Percentiles rank a stretch among this genome's conserved stretches.
Conservation (phyloP, 148 eudicot species). For the Agrostemma githago region DNA sequence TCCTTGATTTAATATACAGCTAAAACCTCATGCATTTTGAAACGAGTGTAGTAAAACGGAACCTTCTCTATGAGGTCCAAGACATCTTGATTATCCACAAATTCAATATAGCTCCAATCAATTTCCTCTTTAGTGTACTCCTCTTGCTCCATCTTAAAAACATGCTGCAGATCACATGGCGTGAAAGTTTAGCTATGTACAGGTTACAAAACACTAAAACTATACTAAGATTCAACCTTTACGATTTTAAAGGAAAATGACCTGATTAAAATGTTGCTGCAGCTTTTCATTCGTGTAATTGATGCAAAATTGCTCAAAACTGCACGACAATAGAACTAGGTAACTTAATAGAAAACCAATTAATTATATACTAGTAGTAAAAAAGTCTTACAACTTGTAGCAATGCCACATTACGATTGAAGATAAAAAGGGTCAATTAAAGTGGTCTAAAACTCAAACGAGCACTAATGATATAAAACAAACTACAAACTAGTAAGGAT, state of each 20-base stretch:
- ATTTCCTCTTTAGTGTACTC: conserved; percentile 89
- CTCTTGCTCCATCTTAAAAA: conserved; percentile 98
- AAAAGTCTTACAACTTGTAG: not conserved
- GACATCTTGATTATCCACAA: conserved; percentile 95
- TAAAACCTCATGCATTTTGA: not conserved
- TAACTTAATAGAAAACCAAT: not conserved
- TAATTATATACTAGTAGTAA: not conserved
- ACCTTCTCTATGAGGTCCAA: conserved; percentile 99
- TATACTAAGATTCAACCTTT: conserved; percentile 1
- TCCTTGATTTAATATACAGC: not conserved
- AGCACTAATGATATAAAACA: not conserved
- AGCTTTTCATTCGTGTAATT: conserved; percentile 96
- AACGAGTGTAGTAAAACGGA: not conserved
- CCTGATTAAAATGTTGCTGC: conserved; percentile 99
- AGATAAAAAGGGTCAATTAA: not conserved
- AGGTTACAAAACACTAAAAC: conserved; percentile 11
- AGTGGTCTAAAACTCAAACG: not conserved
- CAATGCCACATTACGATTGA: not conserved
- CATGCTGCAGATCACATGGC: conserved; percentile 60
- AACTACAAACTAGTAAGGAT: not conserved
- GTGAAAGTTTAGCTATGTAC: conserved; percentile 9
- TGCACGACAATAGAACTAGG: conserved; percentile 33
- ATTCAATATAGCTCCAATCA: conserved; percentile 96
- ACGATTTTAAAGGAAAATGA: conserved; percentile 18
- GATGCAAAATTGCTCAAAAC: conserved; percentile 99